A percentile compares a stretch with the other conserved stretches of the same genome.
phyloP scores from a whole-genome alignment of 345 rosid species.

The Carallia brachiata region DNA sequence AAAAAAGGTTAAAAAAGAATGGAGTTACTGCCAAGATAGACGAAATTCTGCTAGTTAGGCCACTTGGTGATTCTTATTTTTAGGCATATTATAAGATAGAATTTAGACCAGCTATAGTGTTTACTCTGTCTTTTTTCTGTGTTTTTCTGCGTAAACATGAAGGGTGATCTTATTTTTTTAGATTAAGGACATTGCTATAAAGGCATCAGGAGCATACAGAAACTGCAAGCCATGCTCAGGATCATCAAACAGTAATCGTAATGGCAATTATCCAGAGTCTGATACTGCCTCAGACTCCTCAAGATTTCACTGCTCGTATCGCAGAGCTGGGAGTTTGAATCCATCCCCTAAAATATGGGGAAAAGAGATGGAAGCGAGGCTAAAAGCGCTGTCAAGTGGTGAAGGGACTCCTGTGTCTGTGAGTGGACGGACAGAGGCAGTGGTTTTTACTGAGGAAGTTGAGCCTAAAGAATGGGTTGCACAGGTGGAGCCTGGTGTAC shows the following conservation, averaged over 20 bases:
- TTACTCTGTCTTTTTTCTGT: neutral
- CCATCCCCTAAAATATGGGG: slow-evolving; percentile 69
- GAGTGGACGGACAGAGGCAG: slow-evolving; percentile 79
- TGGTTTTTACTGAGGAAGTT: slow-evolving; percentile 78
- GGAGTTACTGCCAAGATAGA: neutral
- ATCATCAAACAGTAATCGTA: slow-evolving; percentile 52
- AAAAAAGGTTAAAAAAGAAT: neutral
- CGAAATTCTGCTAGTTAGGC: neutral
- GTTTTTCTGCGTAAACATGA: slow-evolving; percentile 3
- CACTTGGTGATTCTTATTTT: neutral
- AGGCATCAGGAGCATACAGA: slow-evolving; percentile 88
- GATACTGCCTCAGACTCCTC: slow-evolving; percentile 67
- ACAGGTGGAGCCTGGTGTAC: slow-evolving; percentile 98
- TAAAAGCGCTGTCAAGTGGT: slow-evolving; percentile 81
- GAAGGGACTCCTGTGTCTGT: slow-evolving; percentile 86
- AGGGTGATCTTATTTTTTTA: slow-evolving; percentile 22
- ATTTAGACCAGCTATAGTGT: neutral
- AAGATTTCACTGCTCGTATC: slow-evolving; percentile 65
- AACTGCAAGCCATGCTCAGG: slow-evolving; percentile 89
- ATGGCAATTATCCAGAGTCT: slow-evolving; percentile 49
- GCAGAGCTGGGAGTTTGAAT: slow-evolving; percentile 60
- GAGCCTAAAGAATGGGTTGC: slow-evolving; percentile 99
- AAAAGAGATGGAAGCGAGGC: slow-evolving; percentile 76
- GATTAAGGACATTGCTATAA: slow-evolving; percentile 93
- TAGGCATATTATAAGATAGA: neutral